Evolutionary conservation across 768 basidiomycete genomes (phyloP), one percentile per base, ranked within the genome.

Genomic region (Tylopilus rubrobrunneus): DNA sequence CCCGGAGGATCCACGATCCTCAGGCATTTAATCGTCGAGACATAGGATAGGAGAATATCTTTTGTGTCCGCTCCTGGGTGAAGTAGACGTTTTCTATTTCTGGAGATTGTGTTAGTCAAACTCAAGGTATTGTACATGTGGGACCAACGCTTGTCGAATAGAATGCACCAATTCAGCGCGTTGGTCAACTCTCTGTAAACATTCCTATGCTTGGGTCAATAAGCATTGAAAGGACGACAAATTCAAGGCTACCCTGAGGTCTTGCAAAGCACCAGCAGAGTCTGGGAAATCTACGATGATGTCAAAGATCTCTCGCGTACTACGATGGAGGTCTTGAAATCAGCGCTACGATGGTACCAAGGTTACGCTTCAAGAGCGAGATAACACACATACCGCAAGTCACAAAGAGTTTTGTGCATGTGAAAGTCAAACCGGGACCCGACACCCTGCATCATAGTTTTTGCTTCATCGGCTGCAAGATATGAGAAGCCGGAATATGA

Each of bases 61-160:
- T 88, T 89, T 1, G 97, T 99, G 58, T 94, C 94, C 5, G 94
- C 92, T 3, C 96, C 97, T 1, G 96, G 97, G 64, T 98, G 95
- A 7, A 99, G 82, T 1, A 99, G 79, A 5, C 97, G 87, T 64
- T 86, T 87, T 52, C 80, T 81, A 62, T 92, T 93, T 10, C 92
- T 97, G 65, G 12, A 42, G 11, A 34, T 41, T 28, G 4, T 36
- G 48, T 66, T 31, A 64, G 36, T 36, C 25, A 34, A 6, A 14
- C 49, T 15, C 27, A 27, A 52, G 19, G 51, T 12, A 51, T 41
- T 15, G 39, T 1, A 28, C 7, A 3, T 10, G 11, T n/a, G 12
- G 34, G 40, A 68, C 67, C 41, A 56, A 96, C 94, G 86, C 81
- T 74, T 85, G 84, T 27, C 92, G 86, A 21, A 98, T 74, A 23